phyloP scores from a whole-genome alignment of 2,329 filamentous ascomycete genomes.

The Phoma sp. region DNA sequence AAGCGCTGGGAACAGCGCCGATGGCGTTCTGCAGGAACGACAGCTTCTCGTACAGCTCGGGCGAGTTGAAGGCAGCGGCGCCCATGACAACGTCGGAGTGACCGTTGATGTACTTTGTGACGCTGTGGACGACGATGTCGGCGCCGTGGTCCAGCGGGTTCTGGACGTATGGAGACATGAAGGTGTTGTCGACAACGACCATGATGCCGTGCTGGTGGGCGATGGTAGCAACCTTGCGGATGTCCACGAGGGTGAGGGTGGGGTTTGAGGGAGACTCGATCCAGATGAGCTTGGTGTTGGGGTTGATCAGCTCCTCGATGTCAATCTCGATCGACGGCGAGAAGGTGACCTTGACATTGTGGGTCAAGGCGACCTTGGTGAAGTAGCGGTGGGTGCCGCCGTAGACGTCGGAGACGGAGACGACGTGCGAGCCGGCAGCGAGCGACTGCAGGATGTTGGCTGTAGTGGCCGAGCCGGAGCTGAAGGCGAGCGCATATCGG shows the following conservation, averaged over 20 bases:
- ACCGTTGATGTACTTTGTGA: conserved; percentile 99
- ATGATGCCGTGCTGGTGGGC: conserved; percentile 88
- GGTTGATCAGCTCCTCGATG: conserved; percentile 80
- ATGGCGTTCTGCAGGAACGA: conserved; percentile 97
- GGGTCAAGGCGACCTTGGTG: conserved; percentile 93
- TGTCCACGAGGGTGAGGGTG: conserved; percentile 90
- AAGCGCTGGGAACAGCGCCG: conserved; percentile 90
- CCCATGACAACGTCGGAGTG: conserved; percentile 98
- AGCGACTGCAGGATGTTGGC: conserved; percentile 92
- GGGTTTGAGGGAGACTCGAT: conserved; percentile 96
- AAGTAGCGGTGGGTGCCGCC: conserved; percentile 98
- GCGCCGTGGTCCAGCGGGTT: conserved; percentile 94
- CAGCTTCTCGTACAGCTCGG: conserved; percentile 76
- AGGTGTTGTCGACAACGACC: conserved; percentile 99
- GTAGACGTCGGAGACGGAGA: conserved; percentile 97
- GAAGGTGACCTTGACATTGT: conserved; percentile 94
- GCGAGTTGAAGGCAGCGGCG: conserved; percentile 90
- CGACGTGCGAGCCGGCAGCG: conserved; percentile 87
- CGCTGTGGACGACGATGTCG: conserved; percentile 94
- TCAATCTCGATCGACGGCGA: conserved; percentile 90
- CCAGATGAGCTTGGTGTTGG: conserved; percentile 93
- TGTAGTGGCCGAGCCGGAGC: conserved; percentile 91
- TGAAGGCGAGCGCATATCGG: conserved; percentile 90
- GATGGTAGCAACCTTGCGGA: conserved; percentile 78
- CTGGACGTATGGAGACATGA: conserved; percentile 94